Evolutionary conservation across 345 rosid genomes (phyloP), one percentile per base, ranked within the genome.

Genomic region (Balakata baccata): DNA sequence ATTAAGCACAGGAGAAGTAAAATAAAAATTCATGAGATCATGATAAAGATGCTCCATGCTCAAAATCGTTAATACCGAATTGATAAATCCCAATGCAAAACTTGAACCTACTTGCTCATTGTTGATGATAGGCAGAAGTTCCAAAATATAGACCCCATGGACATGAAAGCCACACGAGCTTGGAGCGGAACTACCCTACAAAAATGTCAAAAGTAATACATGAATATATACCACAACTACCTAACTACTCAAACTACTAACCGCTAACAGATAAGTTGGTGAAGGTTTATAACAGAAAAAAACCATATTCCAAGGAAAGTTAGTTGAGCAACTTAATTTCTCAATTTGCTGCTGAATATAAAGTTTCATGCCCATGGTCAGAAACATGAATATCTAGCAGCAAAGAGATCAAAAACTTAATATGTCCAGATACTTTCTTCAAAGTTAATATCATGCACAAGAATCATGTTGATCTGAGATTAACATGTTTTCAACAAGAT

Each of bases 161-260:
- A 94, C 98, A 94, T 90, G 87, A 92, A 94, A 69, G 95, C 98
- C 50, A 94, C 97, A 20, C 93, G 98, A 50, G 97, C 90, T 77
- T 92, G 97, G 84, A 94, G 97, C 66, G 97, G 97, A 45, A 92
- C 84, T 72, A 88, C 83, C 97, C 98, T 94, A 83, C 81, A 76
- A 77, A 78, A 70, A 56, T 61, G 72, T 59, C 64, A 69, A 60
- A 58, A 1, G 17, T 39, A 63, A 49, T 47, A 53, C 34, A 56
- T 41, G 45, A 67, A 45, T 49, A 71, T 65, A 37, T 34, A 11
- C 70, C 17, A 11, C 5, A 25, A 23, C 0, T 53, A 14, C 7
- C 38, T 14, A 66, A 64, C 14, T 18, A 57, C 11, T n/a, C 29
- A 57, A 57, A 34, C 61, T 57, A 57, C 34, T 7, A 45, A 64